These are phyloP conservation scores for Periconia macrospinosa DNA, from an alignment of 2,329 filamentous ascomycete genomes.

Conservation along the genomic window DNA sequence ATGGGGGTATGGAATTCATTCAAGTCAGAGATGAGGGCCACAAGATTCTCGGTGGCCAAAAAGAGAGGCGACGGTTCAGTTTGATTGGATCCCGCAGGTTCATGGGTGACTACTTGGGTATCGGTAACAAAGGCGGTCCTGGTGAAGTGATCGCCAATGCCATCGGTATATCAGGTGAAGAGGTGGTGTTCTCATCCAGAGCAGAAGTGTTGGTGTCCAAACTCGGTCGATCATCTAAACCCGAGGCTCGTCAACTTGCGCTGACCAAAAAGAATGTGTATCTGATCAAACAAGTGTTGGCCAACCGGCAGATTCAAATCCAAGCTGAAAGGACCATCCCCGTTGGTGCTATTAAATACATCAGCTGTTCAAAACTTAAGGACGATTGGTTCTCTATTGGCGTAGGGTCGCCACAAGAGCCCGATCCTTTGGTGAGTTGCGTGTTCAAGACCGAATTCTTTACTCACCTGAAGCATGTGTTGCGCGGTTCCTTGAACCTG, in stretches of 20 bases:
- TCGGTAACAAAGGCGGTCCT: slow-evolving; percentile 77
- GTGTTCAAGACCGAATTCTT: slow-evolving; percentile 97
- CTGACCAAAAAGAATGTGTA: slow-evolving; percentile 87
- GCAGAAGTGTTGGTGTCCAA: slow-evolving; percentile 90
- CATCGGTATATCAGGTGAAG: slow-evolving; percentile 72
- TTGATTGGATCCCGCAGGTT: slow-evolving; percentile 89
- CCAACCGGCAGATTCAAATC: slow-evolving; percentile 81
- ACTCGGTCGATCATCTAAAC: slow-evolving; percentile 94
- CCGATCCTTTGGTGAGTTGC: slow-evolving; percentile 92
- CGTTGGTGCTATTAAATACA: slow-evolving; percentile 83
- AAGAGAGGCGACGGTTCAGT: slow-evolving; percentile 90
- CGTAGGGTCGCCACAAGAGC: slow-evolving; percentile 84
- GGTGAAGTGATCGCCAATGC: slow-evolving; percentile 79
- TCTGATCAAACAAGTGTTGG: slow-evolving; percentile 79
- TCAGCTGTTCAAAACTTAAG: slow-evolving; percentile 77
- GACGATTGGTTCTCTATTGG: slow-evolving; percentile 98
- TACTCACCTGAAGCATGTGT: slow-evolving; percentile 80
- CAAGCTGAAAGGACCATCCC: slow-evolving; percentile 79
- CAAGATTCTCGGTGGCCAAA: slow-evolving; percentile 76
- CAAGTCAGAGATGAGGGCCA: slow-evolving; percentile 88
- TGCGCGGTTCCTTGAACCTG: slow-evolving; percentile 78
- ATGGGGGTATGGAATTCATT: slow-evolving; percentile 84
- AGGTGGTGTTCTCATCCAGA: slow-evolving; percentile 84
- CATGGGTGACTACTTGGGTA: slow-evolving; percentile 90
- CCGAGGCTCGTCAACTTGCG: slow-evolving; percentile 80